A percentile compares a stretch with the other conserved stretches of the same genome.
These are phyloP conservation scores for Acorus gramineus DNA, from an alignment of 106 monocot species.

Conservation along the genomic window DNA sequence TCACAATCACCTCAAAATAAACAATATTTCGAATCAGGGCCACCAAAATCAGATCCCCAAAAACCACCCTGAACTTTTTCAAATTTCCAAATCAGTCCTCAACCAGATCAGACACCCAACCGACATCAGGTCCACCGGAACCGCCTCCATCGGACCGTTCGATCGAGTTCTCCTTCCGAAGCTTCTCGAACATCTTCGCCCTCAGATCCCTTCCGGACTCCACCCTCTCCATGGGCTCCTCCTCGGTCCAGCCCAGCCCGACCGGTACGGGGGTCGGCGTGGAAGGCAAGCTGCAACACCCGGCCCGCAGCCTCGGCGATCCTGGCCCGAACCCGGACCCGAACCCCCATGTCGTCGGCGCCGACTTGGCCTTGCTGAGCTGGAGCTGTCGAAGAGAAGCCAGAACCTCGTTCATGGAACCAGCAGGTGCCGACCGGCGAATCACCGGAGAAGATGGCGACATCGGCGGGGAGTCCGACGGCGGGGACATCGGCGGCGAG, in stretches of 20 bases:
- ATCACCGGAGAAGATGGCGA: constrained; percentile 17
- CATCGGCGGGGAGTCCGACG: constrained; percentile 51
- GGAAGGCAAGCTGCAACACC: constrained; percentile 42
- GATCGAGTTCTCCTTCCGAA: constrained; percentile 52
- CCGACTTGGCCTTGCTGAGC: constrained; percentile 34
- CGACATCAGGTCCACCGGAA: constrained; percentile 39
- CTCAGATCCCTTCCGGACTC: constrained; percentile 79
- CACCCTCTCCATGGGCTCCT: constrained; percentile 45
- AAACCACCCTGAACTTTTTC: too few species aligned
- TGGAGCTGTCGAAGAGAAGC: constrained; percentile 41
- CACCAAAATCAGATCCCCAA: too few species aligned
- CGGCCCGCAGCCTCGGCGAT: constrained; percentile 3
- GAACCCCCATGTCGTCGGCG: constrained; percentile 29
- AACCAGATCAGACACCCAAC: constrained; percentile 16
- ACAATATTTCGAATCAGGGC: too few species aligned
- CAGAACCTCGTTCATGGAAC: constrained; percentile 30
- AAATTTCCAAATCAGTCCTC: background rate
- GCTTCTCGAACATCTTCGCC: constrained; percentile 60
- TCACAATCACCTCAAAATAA: too few species aligned
- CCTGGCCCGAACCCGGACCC: constrained; percentile 6
- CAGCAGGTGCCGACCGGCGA: background rate
- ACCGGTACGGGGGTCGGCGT: constrained; percentile 31
- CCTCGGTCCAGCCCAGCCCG: constrained; percentile 16
- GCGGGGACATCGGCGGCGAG: constrained; percentile 38
- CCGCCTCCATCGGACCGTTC: constrained; percentile 4